Conservation (phyloP, 2,329 filamentous ascomycete genomes). For the Neofusicoccum ribis region DNA sequence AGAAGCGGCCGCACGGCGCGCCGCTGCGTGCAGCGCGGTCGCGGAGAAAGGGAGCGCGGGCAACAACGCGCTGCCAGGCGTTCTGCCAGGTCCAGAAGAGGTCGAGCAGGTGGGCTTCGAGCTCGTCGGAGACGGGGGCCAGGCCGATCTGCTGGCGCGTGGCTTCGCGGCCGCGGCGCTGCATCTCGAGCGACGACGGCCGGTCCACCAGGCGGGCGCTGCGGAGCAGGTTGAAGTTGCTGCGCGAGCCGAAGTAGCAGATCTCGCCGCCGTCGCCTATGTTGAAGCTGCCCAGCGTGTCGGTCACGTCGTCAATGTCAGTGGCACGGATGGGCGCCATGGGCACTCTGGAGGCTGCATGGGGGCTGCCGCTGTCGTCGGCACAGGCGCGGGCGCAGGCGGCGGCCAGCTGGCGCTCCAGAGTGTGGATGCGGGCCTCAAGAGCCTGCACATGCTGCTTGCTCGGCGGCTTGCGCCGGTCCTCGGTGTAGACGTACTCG, state of each 20-base stretch:
- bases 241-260: not conserved
- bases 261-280: not conserved
- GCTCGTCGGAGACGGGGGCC: not conserved
- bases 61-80: not conserved
- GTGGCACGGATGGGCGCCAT: not conserved
- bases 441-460: not conserved
- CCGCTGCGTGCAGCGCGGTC: not conserved
- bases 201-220: not conserved
- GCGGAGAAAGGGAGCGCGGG: not conserved
- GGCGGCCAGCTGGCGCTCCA: not conserved
- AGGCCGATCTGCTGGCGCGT: not conserved
- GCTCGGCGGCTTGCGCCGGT: not conserved
- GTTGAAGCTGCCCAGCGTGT: not conserved
- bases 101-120: not conserved
- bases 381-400: not conserved
- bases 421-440: not conserved
- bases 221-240: not conserved
- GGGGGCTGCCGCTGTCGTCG: not conserved
- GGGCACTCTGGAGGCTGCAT: not conserved
- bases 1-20: not conserved
- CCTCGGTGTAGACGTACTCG: not conserved
- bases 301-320: not conserved
- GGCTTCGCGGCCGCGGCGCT: not conserved
- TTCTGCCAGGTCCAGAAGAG: slow-evolving; percentile 1
- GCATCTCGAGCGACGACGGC: not conserved